These are phyloP conservation scores for Phytophthora cactorum DNA, from an alignment of 352 stramenopile genomes.

Conservation along the genomic window DNA sequence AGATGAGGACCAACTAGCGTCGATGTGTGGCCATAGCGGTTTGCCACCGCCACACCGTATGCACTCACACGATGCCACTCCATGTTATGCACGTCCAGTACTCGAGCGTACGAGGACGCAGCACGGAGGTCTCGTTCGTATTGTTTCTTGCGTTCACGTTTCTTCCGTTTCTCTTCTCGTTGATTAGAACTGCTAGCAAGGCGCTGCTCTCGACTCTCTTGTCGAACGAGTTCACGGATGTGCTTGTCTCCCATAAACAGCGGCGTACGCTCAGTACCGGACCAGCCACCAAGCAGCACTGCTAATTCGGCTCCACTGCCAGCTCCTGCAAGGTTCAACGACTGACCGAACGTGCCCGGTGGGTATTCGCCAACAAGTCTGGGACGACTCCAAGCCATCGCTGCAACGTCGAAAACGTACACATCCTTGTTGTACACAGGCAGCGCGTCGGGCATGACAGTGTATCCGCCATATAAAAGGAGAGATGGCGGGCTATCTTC, in stretches of 20 bases:
- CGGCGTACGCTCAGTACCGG: conserved; percentile 72
- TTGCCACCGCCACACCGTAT: conserved; percentile 54
- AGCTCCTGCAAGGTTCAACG: conserved; percentile 28
- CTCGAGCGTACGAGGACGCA: conserved; percentile 61
- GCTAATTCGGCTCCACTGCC: conserved; percentile 50
- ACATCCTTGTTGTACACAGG: conserved; percentile 83
- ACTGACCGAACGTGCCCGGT: conserved; percentile 68
- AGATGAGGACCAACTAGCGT: conserved; percentile 70
- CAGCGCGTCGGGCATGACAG: conserved; percentile 47
- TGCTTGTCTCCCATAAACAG: conserved; percentile 83
- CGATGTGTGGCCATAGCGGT: conserved; percentile 76
- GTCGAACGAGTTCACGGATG: conserved; percentile 60
- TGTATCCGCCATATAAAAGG: conserved; percentile 86
- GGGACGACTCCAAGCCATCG: conserved; percentile 66
- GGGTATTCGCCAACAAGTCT: conserved; percentile 77
- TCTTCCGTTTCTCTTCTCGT: conserved; percentile 35
- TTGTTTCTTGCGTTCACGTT: conserved; percentile 43
- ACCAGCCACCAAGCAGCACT: conserved; percentile 80
- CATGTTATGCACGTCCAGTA: conserved; percentile 68
- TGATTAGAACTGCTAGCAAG: conserved; percentile 40
- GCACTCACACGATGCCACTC: conserved; percentile 58
- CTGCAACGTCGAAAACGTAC: conserved; percentile 67
- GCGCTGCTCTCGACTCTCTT: conserved; percentile 62
- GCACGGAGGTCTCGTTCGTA: conserved; percentile 46
- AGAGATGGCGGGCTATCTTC: conserved; percentile 32